Base-by-base conservation (phyloP, 2,329 filamentous ascomycete genomes). In the Aureobasidium pullulans region DNA sequence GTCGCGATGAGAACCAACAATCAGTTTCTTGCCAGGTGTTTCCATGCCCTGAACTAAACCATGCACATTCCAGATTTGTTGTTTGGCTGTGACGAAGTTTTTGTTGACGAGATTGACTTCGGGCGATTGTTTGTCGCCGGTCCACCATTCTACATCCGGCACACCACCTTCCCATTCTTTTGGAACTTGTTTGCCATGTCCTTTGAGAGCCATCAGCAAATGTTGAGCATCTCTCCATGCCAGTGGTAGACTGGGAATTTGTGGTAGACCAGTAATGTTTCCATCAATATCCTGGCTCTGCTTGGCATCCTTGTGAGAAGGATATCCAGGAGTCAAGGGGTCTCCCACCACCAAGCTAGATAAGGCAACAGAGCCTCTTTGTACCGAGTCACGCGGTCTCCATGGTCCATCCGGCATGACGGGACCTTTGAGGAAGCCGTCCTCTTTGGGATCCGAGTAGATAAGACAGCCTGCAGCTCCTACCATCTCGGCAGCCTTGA, bases 1-100 rank as follows among this genome's bases (percentile, higher is more conserved):
- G 72, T 99, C 94, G 19, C 94, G 90, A 70, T 96, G 93, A 72
- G 92, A 96, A 54, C 94, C 94, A 59, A 99, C 82, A 60, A 96
- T 86, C 68, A 97, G 85, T 60, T 87, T 88, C 73, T 96, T 93
- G 62, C 88, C 83, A 1, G 80, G 79, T 69, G 94, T 87, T 73
- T 97, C 94, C 60, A 90, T 79, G n/a, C 94, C 94, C 11, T 80
- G 76, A 54, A 99, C 92, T 58, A 85, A 83, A 34, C 89, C 92
- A 67, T 96, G 85, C 0, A 97, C 84, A 68, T 99, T 99, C 82
- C 90, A 96, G 62, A 99, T 94, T 6, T 86, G 84, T 71, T 96
- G 90, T 69, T 88, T 81, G 60, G 88, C 82, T 11, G 85, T 81
- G 70, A 96, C 91, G 65, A 96, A 91, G 70, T 96, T 91, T 61